A percentile compares a stretch with the other conserved stretches of the same genome.
Conservation (phyloP, 495 filamentous ascomycete genomes). For the Neurospora sp. region DNA sequence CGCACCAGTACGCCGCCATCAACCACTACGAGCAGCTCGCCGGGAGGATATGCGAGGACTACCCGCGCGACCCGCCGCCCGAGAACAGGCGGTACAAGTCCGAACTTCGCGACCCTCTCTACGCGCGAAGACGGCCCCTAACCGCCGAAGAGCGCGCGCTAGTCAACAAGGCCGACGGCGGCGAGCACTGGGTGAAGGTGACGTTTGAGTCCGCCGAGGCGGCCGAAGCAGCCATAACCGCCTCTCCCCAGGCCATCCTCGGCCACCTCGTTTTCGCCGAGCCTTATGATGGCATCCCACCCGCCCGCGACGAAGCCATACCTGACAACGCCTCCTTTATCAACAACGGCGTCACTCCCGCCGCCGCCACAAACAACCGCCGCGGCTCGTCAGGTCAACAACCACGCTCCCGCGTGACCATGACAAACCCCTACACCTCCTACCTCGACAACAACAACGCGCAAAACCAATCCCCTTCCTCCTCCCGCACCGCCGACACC, state of each 20-base stretch:
- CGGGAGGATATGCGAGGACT: conserved; percentile 83
- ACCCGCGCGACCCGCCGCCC: conserved; percentile 57
- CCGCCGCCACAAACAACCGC: not conserved
- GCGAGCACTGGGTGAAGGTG: conserved; percentile 84
- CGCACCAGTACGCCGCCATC: conserved; percentile 73
- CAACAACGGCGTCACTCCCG: not conserved
- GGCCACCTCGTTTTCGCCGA: conserved; percentile 73
- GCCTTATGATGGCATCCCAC: conserved; percentile 60
- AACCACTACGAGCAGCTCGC: conserved; percentile 71
- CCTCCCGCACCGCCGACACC: conserved; percentile 39
- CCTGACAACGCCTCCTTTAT: conserved; percentile 18
- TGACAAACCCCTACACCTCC: conserved; percentile 11
- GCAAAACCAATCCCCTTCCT: conserved; percentile 29
- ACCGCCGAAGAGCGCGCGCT: conserved; percentile 61
- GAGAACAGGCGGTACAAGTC: conserved; percentile 45
- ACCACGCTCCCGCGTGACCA: conserved; percentile 1
- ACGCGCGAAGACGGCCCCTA: conserved; percentile 45
- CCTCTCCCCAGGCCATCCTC: conserved; percentile 66
- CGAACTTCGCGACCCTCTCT: conserved; percentile 56
- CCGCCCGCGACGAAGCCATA: conserved; percentile 54
- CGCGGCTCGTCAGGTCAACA: conserved; percentile 4
- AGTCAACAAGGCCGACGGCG: conserved; percentile 65
- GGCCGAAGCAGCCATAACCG: conserved; percentile 64
- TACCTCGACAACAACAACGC: conserved; percentile 11
- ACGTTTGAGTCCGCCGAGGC: conserved; percentile 78